A percentile compares a stretch with the other conserved stretches of the same genome.
phyloP scores from a whole-genome alignment of 768 basidiomycete genomes.

The Phylloporus sp. region DNA sequence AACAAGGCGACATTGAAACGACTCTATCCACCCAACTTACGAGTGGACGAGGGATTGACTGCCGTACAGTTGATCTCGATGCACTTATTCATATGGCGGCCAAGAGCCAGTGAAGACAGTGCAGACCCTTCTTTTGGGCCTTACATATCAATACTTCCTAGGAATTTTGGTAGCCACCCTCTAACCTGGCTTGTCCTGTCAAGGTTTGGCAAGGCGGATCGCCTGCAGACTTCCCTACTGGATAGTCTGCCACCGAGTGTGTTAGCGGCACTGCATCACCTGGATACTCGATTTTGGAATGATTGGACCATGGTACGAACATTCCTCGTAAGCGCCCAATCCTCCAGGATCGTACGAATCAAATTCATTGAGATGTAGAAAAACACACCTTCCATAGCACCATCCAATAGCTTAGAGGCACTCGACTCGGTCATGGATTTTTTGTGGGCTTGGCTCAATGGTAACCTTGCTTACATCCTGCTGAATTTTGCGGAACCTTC shows the following conservation, averaged over 20 bases:
- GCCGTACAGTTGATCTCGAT: slow-evolving; percentile 76
- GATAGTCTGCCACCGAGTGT: slow-evolving; percentile 47
- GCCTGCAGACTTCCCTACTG: slow-evolving; percentile 32
- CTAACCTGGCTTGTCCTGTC: slow-evolving; percentile 61
- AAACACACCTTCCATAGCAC: slow-evolving; percentile 1
- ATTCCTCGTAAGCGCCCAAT: slow-evolving; percentile 46
- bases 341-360: not conserved
- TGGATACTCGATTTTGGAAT: slow-evolving; percentile 45
- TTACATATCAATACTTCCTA: slow-evolving; percentile 76
- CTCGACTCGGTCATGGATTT: slow-evolving; percentile 38
- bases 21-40: slow-evolving; percentile 44
- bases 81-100: slow-evolving; percentile 70
- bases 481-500: slow-evolving; percentile 2
- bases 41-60: slow-evolving; percentile 34
- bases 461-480: slow-evolving; percentile 35
- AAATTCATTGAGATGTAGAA: slow-evolving; percentile 1
- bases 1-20: slow-evolving; percentile 65
- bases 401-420: slow-evolving; percentile 1
- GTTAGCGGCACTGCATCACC: slow-evolving; percentile 34
- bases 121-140: slow-evolving; percentile 59
- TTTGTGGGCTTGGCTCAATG: slow-evolving; percentile 91
- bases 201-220: slow-evolving; percentile 11
- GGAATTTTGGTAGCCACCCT: slow-evolving; percentile 72
- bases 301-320: slow-evolving; percentile 54
- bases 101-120: slow-evolving; percentile 38